Evolutionary conservation across 1,284 basidiomycete species (phyloP).

Genomic region (Amylostereum chailletii): DNA sequence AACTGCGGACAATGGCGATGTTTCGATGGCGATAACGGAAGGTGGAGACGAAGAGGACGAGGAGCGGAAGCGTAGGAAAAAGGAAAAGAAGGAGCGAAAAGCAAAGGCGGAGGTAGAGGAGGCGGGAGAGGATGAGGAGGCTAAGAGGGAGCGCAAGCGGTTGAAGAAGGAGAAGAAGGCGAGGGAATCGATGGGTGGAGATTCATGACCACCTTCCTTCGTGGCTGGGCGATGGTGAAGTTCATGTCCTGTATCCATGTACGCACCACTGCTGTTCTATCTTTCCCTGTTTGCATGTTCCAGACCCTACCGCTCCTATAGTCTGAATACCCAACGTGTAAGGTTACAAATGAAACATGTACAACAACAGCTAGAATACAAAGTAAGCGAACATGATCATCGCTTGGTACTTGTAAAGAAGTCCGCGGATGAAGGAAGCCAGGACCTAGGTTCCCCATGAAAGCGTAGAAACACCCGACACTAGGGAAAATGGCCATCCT

Average conservation of each 20-base stretch:
- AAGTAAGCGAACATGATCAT: no score
- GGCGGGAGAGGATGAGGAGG: conserved; percentile 42
- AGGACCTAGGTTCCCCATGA: no score
- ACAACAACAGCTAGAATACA: no score
- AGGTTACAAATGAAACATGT: no score
- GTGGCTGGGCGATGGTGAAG: neutral
- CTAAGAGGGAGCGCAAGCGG: conserved; percentile 49
- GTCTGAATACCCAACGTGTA: no score
- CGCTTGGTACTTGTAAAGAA: no score
- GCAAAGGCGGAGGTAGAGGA: conserved; percentile 39
- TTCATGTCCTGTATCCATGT: neutral
- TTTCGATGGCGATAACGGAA: conserved; percentile 31
- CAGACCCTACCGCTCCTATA: no score
- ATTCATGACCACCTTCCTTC: conserved; percentile 16
- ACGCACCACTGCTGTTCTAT: neutral
- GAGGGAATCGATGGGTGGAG: conserved; percentile 23
- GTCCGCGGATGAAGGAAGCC: no score
- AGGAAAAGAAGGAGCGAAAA: conserved; percentile 39
- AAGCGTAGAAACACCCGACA: no score
- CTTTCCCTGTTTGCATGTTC: neutral
- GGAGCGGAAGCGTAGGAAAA: conserved; percentile 42
- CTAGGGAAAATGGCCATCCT: no score
- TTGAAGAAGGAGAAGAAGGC: conserved; percentile 54
- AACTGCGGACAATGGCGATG: conserved; percentile 32
- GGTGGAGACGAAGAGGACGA: conserved; percentile 33